phyloP scores from a whole-genome alignment of 331 rosid species.

The Arachis monticola region DNA sequence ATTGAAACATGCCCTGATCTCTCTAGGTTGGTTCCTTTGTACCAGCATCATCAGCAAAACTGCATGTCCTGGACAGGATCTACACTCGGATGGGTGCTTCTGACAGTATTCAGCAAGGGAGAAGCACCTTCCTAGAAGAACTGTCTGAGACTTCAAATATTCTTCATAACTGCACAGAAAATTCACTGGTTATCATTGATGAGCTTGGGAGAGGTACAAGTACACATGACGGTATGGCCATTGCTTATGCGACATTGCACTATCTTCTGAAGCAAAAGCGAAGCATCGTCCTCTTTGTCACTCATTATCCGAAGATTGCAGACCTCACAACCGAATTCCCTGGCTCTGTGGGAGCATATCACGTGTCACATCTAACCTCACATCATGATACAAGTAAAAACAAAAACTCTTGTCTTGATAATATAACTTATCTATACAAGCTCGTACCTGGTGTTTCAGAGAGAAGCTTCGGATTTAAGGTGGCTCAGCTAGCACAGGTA shows the following conservation, averaged over 20 bases:
- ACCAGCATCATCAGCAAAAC: constrained; percentile 85
- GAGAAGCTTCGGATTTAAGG: constrained; percentile 91
- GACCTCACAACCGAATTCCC: constrained; percentile 70
- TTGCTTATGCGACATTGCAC: constrained; percentile 86
- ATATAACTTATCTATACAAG: constrained; percentile 85
- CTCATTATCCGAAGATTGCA: constrained; percentile 89
- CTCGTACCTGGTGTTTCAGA: constrained; percentile 82
- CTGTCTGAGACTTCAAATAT: constrained; percentile 81
- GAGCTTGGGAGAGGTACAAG: constrained; percentile 99
- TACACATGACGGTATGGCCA: constrained; percentile 94
- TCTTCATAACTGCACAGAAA: constrained; percentile 68
- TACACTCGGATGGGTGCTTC: constrained; percentile 98
- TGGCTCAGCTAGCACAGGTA: constrained; percentile 98
- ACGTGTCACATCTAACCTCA: constrained; percentile 85
- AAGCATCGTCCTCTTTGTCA: constrained; percentile 88
- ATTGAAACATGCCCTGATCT: constrained; percentile 48
- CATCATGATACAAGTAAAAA: constrained; percentile 37
- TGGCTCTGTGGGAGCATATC: constrained; percentile 75
- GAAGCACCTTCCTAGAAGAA: constrained; percentile 97
- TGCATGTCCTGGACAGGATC: constrained; percentile 81
- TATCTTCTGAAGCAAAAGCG: constrained; percentile 71
- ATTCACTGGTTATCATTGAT: constrained; percentile 81
- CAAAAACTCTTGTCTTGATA: constrained; percentile 54
- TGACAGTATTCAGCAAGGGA: constrained; percentile 89
- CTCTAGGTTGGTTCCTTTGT: constrained; percentile 94